A percentile compares a stretch with the other conserved stretches of the same genome.
Evolutionary conservation across 768 basidiomycete genomes (phyloP).

Genomic region (Suillus plorans): DNA sequence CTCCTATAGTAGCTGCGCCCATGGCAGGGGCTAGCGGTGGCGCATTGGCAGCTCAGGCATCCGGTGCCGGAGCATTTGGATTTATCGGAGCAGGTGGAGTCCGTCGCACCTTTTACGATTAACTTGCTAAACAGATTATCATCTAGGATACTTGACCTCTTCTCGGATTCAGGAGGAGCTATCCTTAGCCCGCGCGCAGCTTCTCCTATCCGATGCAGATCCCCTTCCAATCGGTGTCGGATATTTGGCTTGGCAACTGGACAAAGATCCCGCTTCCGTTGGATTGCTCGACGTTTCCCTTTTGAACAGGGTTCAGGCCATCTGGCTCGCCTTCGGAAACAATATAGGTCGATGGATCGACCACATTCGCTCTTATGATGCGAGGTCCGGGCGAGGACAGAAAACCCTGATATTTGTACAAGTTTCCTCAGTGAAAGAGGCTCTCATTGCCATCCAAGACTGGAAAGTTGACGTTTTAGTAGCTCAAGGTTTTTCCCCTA

Average conservation of each 20-base stretch:
- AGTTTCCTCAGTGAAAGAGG: constrained; percentile 60
- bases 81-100: constrained; percentile 63
- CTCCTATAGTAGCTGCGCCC: constrained; percentile 62
- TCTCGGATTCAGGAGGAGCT: constrained; percentile 52
- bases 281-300: constrained; percentile 50
- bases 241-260: constrained; percentile 71
- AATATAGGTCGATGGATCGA: constrained; percentile 60
- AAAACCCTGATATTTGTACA: constrained; percentile 63
- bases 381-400: constrained; percentile 35
- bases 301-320: constrained; percentile 54
- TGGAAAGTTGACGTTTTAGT: constrained; percentile 76
- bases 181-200: constrained; percentile 44
- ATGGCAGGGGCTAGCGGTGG: constrained; percentile 76
- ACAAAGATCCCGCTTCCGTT: constrained; percentile 42
- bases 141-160: constrained; percentile 46
- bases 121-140: constrained; percentile 7
- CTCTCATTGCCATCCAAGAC: constrained; percentile 55
- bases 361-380: constrained; percentile 56
- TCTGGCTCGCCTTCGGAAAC: constrained; percentile 77
- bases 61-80: constrained; percentile 72
- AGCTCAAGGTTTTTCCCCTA: constrained; percentile 60
- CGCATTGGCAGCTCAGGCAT: constrained; percentile 56
- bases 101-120: constrained; percentile 5
- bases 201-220: constrained; percentile 34
- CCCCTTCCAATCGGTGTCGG: constrained; percentile 69